Conservation (phyloP, 495 filamentous ascomycete species). For the Neurospora terricola region DNA sequence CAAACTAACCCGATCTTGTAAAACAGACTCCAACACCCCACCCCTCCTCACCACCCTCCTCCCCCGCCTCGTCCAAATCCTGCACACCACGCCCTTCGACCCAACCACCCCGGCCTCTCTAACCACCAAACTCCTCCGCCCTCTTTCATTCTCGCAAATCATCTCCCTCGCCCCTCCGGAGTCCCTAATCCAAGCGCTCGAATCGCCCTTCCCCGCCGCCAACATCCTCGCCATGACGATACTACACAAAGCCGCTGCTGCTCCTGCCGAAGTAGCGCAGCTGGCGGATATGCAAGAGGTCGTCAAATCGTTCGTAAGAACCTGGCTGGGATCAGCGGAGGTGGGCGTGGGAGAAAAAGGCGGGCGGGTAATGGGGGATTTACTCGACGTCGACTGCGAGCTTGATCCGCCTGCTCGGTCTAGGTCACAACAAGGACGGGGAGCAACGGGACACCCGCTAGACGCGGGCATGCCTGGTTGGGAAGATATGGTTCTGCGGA, state of each 20-base stretch:
- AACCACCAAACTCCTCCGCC: slow-evolving; percentile 43
- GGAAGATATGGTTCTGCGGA: slow-evolving; percentile 26
- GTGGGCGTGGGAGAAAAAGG: slow-evolving; percentile 67
- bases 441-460: background rate
- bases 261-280: slow-evolving; percentile 53
- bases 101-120: slow-evolving; percentile 40
- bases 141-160: slow-evolving; percentile 40
- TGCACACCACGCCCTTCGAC: slow-evolving; percentile 40
- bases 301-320: slow-evolving; percentile 48
- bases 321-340: slow-evolving; percentile 66
- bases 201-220: slow-evolving; percentile 50
- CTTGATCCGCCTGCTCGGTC: slow-evolving; percentile 36
- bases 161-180: slow-evolving; percentile 43
- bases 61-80: slow-evolving; percentile 36
- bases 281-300: slow-evolving; percentile 56
- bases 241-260: slow-evolving; percentile 57
- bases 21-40: slow-evolving; percentile 33
- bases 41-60: slow-evolving; percentile 39
- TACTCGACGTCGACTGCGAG: slow-evolving; percentile 59
- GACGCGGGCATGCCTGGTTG: background rate
- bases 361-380: slow-evolving; percentile 51
- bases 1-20: background rate
- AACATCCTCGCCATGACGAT: slow-evolving; percentile 63
- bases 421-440: slow-evolving; percentile 6
- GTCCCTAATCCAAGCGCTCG: slow-evolving; percentile 44